Conservation (phyloP, 345 rosid genomes). For the Zanthoxylum bungeanum region DNA sequence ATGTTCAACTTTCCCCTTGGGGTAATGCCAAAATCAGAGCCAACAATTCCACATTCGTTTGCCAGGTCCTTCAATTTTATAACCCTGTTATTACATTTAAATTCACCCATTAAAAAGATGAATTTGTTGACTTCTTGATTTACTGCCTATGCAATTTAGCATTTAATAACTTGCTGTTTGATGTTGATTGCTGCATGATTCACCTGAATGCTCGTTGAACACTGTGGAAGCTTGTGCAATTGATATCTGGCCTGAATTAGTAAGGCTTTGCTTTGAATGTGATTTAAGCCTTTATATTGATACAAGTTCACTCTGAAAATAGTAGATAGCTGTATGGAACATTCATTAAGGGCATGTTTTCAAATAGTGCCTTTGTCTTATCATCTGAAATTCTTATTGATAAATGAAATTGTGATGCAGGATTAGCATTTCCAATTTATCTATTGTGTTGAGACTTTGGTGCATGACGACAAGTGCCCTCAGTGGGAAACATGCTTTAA, state of each 20-base stretch:
- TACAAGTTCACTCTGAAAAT: background rate
- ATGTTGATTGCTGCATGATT: conserved; percentile 69
- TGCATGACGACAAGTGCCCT: conserved; percentile 37
- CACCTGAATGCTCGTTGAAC: conserved; percentile 72
- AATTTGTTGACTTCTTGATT: background rate
- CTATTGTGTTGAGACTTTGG: conserved; percentile 70
- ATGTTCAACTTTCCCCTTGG: conserved; percentile 78
- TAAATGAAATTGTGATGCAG: conserved; percentile 42
- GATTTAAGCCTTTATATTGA: background rate
- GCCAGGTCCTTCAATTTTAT: conserved; percentile 53
- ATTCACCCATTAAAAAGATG: background rate
- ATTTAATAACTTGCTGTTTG: background rate
- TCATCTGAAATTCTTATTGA: background rate
- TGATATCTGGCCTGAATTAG: conserved; percentile 71
- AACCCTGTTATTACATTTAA: background rate
- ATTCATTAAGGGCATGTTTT: background rate
- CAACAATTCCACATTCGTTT: conserved; percentile 55
- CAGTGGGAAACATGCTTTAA: conserved; percentile 79
- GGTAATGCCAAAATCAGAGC: conserved; percentile 61
- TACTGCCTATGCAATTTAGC: background rate
- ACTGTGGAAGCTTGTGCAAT: conserved; percentile 91
- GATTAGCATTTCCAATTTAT: conserved; percentile 70
- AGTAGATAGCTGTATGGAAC: background rate
- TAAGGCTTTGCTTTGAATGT: conserved; percentile 16
- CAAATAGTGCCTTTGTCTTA: background rate